These are phyloP conservation scores for Apiospora malaysiana DNA, from an alignment of 2,329 filamentous ascomycete species.

Conservation along the genomic window DNA sequence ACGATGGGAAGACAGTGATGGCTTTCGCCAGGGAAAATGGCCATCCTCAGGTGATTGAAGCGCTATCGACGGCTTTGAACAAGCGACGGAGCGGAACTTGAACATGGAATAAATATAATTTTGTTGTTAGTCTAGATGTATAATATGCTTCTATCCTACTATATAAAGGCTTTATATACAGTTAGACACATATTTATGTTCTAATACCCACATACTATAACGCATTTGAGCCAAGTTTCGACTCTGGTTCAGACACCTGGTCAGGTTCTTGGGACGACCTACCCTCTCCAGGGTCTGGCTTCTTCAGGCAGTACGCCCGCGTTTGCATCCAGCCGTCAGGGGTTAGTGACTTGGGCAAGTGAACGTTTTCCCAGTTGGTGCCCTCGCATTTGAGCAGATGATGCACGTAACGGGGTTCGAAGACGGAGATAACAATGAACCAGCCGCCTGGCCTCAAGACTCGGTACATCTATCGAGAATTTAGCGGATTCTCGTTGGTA, in stretches of 20 bases:
- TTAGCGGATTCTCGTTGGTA: too few relatives aligned
- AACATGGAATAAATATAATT: too few relatives aligned
- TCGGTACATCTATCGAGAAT: background rate
- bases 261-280: too few relatives aligned
- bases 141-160: too few relatives aligned
- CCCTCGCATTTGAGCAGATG: background rate
- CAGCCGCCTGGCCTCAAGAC: background rate
- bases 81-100: too few relatives aligned
- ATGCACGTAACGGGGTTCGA: background rate
- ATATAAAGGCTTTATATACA: too few relatives aligned
- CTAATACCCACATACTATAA: too few relatives aligned
- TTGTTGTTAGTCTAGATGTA: too few relatives aligned
- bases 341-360: background rate
- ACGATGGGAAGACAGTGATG: conserved; percentile 8
- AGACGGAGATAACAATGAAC: background rate
- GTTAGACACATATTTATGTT: too few relatives aligned
- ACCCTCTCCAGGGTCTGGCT: background rate
- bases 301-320: background rate
- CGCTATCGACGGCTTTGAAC: background rate
- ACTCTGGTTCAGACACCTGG: too few relatives aligned
- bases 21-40: background rate
- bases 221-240: too few relatives aligned
- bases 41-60: background rate
- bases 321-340: background rate
- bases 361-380: background rate